Base-by-base conservation (phyloP, 345 rosid genomes). In the Sonneratia alba region DNA sequence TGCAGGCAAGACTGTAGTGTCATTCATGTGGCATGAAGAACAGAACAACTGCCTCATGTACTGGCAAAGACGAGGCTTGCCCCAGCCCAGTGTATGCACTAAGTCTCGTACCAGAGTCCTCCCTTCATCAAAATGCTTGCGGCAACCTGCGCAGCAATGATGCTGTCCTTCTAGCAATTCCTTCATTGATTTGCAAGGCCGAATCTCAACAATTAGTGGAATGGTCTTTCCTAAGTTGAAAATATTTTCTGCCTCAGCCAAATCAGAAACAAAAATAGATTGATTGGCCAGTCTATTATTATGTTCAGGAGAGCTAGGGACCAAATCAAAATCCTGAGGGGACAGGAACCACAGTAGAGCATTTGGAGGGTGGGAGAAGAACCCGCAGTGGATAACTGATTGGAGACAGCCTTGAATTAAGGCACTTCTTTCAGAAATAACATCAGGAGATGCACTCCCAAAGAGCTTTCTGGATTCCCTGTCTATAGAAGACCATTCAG, bases 21-120 rank as follows among this genome's bases (percentile, higher is more conserved):
- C 97, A 84, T 87, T 89, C 75, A 88, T 79, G 78, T 95, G 98
- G 80, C 99, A 95, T 40, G 91, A 80, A 75, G 92, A 92, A 79
- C 99, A 95, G 78, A 87, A 95, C 76, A 92, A 75, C 42, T 92
- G 98, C 75, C 94, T 92, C n/a, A 93, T 89, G 84, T 90, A 95
- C 74, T 92, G 92, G 71, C 99, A 95, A 76, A 87, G 86, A 64
- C 91, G 82, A 78, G 99, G 97, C 77, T 87, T 92, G 74, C 97
- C 96, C 97, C 96, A 92, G 34, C 98, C 96, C 75, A 93, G 80
- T 55, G 89, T 83, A 76, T 85, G 88, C 53, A 85, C 89, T 74
- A 94, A 82, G 77, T 91, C 96, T 38, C 48, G 78, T 78, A 92
- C 82, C 53, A 92, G 79, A 79, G 91, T 92, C 74, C 80, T 81